Percentiles rank a stretch among this genome's conserved stretches.
Conservation (phyloP, 345 rosid species). For the Ailanthus altissimus region DNA sequence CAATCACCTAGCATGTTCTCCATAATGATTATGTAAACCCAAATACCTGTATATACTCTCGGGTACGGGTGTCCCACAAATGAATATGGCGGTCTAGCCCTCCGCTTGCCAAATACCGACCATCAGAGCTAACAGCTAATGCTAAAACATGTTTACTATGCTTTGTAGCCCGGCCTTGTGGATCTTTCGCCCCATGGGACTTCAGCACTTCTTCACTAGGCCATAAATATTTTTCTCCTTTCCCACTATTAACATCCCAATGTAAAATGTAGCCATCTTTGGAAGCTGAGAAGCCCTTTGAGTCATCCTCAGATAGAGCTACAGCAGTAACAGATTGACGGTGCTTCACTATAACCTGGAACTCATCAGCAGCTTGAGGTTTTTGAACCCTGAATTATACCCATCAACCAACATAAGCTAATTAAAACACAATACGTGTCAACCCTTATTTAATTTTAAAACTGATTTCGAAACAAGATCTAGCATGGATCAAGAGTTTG, state of each 20-base stretch:
- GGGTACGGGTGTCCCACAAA: slow-evolving; percentile 89
- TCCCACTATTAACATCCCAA: slow-evolving; percentile 85
- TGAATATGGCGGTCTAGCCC: slow-evolving; percentile 97
- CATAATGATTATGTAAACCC: neutral
- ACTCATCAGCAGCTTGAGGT: slow-evolving; percentile 53
- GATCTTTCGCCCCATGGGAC: slow-evolving; percentile 75
- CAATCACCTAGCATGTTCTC: neutral
- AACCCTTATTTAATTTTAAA: neutral
- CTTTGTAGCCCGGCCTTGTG: slow-evolving; percentile 64
- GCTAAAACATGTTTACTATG: slow-evolving; percentile 78
- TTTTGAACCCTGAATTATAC: slow-evolving; percentile 61
- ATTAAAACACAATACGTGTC: neutral
- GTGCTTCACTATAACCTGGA: slow-evolving; percentile 65
- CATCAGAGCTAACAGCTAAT: slow-evolving; percentile 89
- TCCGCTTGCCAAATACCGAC: slow-evolving; percentile 90
- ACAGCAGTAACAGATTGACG: slow-evolving; percentile 75
- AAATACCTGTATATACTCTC: slow-evolving; percentile 78
- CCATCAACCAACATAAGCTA: slow-evolving; percentile 18
- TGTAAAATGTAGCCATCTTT: slow-evolving; percentile 83
- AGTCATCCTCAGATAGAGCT: slow-evolving; percentile 84
- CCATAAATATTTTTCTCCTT: slow-evolving; percentile 68
- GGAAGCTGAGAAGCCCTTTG: slow-evolving; percentile 84
- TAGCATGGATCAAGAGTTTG: neutral
- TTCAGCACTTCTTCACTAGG: slow-evolving; percentile 66
- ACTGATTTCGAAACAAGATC: neutral